Conservation (phyloP, 2,329 filamentous ascomycete species). For the Neonectria coccinea region DNA sequence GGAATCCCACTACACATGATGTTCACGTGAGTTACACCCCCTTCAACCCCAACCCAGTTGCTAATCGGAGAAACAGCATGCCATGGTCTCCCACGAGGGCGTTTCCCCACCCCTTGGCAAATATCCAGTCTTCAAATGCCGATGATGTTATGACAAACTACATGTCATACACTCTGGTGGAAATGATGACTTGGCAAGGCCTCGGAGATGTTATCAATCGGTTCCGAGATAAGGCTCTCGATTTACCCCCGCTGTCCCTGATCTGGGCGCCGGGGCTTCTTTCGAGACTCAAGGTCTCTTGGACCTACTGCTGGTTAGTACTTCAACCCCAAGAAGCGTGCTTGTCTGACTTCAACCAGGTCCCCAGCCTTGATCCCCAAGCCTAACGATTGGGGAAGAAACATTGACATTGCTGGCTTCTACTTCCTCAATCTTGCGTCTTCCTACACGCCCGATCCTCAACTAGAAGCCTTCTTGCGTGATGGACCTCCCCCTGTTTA, state of each 20-base stretch:
- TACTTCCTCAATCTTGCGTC: constrained; percentile 78
- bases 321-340: too few relatives aligned
- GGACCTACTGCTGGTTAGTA: constrained; percentile 86
- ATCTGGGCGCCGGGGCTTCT: constrained; percentile 87
- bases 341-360: constrained; percentile 41
- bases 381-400: constrained; percentile 78
- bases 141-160: constrained; percentile 84
- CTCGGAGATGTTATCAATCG: constrained; percentile 91
- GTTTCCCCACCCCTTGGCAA: constrained; percentile 88
- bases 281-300: constrained; percentile 79
- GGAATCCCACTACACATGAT: constrained; percentile 84
- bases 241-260: constrained; percentile 80
- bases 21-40: constrained; percentile 77
- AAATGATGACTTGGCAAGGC: constrained; percentile 94
- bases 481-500: constrained; percentile 80
- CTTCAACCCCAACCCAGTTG: background rate
- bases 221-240: constrained; percentile 80
- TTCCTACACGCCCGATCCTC: constrained; percentile 73
- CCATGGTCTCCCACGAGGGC: constrained; percentile 88
- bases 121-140: constrained; percentile 80
- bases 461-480: constrained; percentile 74
- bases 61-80: constrained; percentile 73
- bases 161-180: constrained; percentile 84
- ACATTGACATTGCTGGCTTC: constrained; percentile 82
- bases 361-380: constrained; percentile 84